Evolutionary conservation across 2,329 filamentous ascomycete genomes (phyloP).

Genomic region (Phaeoacremonium minimum): DNA sequence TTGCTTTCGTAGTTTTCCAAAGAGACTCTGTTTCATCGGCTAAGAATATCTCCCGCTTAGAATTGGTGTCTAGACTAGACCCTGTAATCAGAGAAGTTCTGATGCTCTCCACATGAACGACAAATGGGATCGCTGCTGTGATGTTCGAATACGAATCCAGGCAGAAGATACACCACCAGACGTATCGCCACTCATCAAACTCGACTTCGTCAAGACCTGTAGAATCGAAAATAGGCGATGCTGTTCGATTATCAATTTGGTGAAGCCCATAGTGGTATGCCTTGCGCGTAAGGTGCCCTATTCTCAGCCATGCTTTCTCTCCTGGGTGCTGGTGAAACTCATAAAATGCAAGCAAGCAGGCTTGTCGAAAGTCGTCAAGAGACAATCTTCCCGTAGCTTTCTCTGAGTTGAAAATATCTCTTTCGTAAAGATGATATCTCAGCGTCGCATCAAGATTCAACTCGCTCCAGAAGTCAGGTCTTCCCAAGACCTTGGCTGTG

Average conservation of each 20-base stretch:
- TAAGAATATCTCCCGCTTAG: background rate
- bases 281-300: constrained; percentile 24
- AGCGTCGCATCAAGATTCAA: constrained; percentile 14
- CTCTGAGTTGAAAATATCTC: constrained; percentile 18
- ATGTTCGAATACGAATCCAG: constrained; percentile 30
- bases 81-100: constrained; percentile 19
- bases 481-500: background rate
- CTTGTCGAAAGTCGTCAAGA: constrained; percentile 22
- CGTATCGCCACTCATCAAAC: constrained; percentile 25
- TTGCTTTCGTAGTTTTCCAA: background rate
- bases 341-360: constrained; percentile 28
- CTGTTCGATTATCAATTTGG: constrained; percentile 26
- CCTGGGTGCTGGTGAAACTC: constrained; percentile 30
- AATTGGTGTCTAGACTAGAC: constrained; percentile 10
- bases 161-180: constrained; percentile 30
- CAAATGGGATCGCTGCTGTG: constrained; percentile 18
- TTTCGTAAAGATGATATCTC: constrained; percentile 22
- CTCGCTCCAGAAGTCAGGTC: background rate
- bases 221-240: constrained; percentile 17
- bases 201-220: constrained; percentile 18
- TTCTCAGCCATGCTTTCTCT: constrained; percentile 22
- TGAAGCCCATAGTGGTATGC: constrained; percentile 26
- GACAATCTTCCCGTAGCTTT: constrained; percentile 13
- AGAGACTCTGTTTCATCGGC: background rate
- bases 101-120: constrained; percentile 20